Evolutionary conservation across 2,329 filamentous ascomycete genomes (phyloP).

Genomic region (Mollisia scopiformis): DNA sequence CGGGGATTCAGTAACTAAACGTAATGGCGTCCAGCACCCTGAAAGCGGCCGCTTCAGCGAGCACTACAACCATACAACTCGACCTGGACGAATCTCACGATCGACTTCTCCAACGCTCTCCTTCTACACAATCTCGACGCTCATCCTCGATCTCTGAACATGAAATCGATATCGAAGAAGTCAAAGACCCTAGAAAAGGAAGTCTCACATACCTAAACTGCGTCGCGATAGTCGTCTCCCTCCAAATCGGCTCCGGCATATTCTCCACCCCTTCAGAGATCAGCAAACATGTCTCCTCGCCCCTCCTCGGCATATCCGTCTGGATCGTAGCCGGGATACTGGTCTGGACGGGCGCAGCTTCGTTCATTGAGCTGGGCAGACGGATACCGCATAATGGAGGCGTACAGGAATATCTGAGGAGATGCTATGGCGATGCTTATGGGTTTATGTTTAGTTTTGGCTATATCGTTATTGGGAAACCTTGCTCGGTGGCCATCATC

Average conservation of each 20-base stretch:
- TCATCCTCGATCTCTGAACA: not conserved
- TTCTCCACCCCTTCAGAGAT: not conserved
- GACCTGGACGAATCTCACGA: not conserved
- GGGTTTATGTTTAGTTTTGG: not conserved
- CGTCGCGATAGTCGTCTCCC: not conserved
- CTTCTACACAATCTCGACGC: not conserved
- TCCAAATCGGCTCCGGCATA: not conserved
- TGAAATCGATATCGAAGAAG: not conserved
- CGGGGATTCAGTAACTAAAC: not conserved
- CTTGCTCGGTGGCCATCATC: not conserved
- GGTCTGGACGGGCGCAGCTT: not conserved
- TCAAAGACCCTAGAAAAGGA: not conserved
- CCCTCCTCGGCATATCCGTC: not conserved
- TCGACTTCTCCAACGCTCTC: not conserved
- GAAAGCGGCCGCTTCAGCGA: not conserved
- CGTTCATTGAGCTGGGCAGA: not conserved
- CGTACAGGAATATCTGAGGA: not conserved
- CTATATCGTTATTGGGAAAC: not conserved
- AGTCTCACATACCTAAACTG: conserved; percentile 1
- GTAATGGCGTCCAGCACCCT: not conserved
- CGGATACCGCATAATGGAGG: not conserved
- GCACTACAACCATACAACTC: not conserved
- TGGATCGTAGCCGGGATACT: not conserved
- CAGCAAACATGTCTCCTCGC: not conserved
- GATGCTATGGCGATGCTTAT: not conserved